Evolutionary conservation across 805 yeast species (phyloP).

Genomic region (Metschnikowia similis): DNA sequence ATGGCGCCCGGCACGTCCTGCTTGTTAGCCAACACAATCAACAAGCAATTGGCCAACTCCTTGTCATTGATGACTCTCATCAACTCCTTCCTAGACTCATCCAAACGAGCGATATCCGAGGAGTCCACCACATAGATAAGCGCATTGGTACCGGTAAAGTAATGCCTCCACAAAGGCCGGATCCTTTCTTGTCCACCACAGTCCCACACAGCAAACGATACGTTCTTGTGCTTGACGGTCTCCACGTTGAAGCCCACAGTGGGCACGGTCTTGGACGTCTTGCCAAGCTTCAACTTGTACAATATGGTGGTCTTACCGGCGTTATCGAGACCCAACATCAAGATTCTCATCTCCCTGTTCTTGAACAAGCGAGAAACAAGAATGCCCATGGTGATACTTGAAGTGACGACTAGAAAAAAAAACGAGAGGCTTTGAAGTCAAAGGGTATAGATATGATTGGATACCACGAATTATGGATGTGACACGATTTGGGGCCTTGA

Average conservation of each 20-base stretch:
- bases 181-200: conserved; percentile 95
- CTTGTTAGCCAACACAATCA: conserved; percentile 84
- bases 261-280: conserved; percentile 68
- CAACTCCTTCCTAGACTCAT: conserved; percentile 74
- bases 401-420: not conserved
- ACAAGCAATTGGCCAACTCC: conserved; percentile 73
- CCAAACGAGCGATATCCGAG: conserved; percentile 65
- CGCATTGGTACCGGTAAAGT: conserved; percentile 90
- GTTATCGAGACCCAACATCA: conserved; percentile 89
- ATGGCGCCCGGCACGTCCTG: conserved; percentile 72
- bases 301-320: conserved; percentile 91
- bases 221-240: conserved; percentile 75
- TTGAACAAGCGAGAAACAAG: conserved; percentile 37
- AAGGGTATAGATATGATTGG: not conserved
- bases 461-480: not conserved
- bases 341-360: conserved; percentile 95
- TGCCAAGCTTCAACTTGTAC: conserved; percentile 77
- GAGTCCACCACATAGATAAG: conserved; percentile 87
- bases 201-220: conserved; percentile 87
- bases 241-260: conserved; percentile 94
- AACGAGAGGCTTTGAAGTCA: not conserved
- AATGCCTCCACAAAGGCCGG: conserved; percentile 93
- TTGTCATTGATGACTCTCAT: conserved; percentile 75
- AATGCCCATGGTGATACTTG: conserved; percentile 1
- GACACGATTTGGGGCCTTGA: not conserved